Conservation (phyloP, 345 rosid species). For the Gossypium sturtianum region DNA sequence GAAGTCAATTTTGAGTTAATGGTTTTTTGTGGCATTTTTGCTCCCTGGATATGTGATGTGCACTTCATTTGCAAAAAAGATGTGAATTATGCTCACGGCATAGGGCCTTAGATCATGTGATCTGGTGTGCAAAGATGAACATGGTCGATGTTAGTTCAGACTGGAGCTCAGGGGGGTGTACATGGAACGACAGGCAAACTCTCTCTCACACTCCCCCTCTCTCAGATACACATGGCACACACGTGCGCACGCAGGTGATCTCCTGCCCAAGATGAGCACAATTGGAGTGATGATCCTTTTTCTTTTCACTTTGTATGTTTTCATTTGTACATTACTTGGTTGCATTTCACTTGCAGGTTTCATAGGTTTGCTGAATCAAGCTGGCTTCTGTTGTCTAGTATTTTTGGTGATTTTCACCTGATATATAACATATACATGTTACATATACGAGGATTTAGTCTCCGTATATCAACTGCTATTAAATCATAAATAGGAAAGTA, state of each 20-base stretch:
- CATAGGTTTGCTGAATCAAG: background rate
- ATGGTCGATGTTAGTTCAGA: background rate
- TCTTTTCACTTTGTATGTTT: background rate
- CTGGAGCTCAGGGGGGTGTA: background rate
- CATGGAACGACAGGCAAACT: background rate
- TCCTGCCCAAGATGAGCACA: background rate
- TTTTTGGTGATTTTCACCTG: background rate
- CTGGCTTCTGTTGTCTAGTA: background rate
- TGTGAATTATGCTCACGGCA: background rate
- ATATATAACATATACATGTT: background rate
- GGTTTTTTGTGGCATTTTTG: background rate
- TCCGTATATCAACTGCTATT: background rate
- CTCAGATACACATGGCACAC: too few relatives aligned
- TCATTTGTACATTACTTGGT: background rate
- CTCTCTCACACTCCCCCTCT: background rate
- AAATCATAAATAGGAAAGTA: background rate
- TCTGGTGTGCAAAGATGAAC: background rate
- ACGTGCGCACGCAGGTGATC: background rate
- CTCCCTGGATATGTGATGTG: background rate
- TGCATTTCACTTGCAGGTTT: background rate
- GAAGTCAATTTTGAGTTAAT: constrained; percentile 1
- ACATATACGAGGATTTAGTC: background rate
- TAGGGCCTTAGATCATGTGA: background rate
- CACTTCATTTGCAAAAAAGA: background rate
- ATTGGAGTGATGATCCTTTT: background rate